Percentiles rank a stretch among this genome's conserved stretches.
These are phyloP conservation scores for Nothophytophthora sp. DNA, from an alignment of 352 stramenopile genomes.

Conservation along the genomic window DNA sequence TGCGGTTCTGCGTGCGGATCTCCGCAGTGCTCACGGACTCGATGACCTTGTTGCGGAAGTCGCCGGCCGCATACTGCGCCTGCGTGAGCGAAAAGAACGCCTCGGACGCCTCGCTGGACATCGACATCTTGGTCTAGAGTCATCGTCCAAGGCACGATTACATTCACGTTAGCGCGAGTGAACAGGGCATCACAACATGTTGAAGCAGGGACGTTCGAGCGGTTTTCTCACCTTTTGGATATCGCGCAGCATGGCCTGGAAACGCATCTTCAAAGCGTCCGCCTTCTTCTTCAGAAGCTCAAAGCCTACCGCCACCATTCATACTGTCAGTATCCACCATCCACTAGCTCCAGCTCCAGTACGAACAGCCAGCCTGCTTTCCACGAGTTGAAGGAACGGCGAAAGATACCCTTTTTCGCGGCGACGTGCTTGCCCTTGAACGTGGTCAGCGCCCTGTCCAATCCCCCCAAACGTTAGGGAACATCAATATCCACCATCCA, in stretches of 20 bases:
- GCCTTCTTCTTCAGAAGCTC: constrained; percentile 97
- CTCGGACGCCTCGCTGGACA: constrained; percentile 88
- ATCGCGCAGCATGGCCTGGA: constrained; percentile 86
- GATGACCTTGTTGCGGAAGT: constrained; percentile 97
- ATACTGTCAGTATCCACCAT: not conserved
- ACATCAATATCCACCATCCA: too few relatives aligned
- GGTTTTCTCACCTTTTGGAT: constrained; percentile 92
- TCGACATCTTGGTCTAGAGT: constrained; percentile 82
- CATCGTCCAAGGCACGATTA: too few relatives aligned
- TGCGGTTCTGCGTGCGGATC: constrained; percentile 96
- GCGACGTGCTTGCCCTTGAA: constrained; percentile 86
- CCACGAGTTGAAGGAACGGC: too few relatives aligned
- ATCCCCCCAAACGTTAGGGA: constrained; percentile 8
- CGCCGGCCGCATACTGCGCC: constrained; percentile 97
- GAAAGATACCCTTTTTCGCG: constrained; percentile 78
- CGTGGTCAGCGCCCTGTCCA: constrained; percentile 74
- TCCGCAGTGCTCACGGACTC: constrained; percentile 96
- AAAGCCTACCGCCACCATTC: constrained; percentile 45
- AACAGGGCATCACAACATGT: too few relatives aligned
- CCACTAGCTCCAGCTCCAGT: too few relatives aligned
- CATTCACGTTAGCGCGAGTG: too few relatives aligned
- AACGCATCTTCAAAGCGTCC: constrained; percentile 98
- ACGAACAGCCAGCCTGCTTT: too few relatives aligned
- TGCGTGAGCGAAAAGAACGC: constrained; percentile 99
- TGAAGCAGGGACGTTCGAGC: not conserved